Percentiles rank a stretch among this genome's conserved stretches.
Conservation (phyloP, 257 asterid species). For the Nicotiana attenuata region DNA sequence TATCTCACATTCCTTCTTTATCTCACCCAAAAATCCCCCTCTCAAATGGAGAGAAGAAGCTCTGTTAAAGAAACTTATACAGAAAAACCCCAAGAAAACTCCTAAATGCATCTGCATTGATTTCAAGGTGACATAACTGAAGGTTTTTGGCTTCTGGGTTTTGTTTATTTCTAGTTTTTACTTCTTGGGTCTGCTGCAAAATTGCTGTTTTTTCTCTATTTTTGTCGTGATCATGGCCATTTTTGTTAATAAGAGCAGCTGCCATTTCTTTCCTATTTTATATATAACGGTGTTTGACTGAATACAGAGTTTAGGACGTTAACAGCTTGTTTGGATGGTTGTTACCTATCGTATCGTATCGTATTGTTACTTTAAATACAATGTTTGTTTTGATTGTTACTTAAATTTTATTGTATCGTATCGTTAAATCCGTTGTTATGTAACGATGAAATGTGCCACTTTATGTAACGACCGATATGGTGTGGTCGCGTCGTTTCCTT, state of each 20-base stretch:
- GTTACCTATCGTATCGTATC: too few relatives aligned
- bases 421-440: too few relatives aligned
- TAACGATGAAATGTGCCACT: too few relatives aligned
- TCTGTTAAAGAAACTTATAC: background rate
- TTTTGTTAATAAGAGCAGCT: background rate
- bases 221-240: background rate
- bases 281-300: background rate
- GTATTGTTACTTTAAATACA: too few relatives aligned
- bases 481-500: too few relatives aligned
- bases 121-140: background rate
- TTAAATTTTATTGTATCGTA: too few relatives aligned
- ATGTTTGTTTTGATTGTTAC: too few relatives aligned
- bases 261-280: background rate
- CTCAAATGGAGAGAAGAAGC: background rate
- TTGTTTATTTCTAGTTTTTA: background rate
- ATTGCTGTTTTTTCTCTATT: background rate
- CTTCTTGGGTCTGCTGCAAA: background rate
- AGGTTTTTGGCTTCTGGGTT: background rate
- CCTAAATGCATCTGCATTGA: background rate
- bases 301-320: too few relatives aligned
- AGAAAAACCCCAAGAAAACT: background rate
- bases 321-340: too few relatives aligned
- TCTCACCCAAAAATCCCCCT: slow-evolving; percentile 24
- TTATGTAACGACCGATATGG: too few relatives aligned
- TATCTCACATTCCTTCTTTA: slow-evolving; percentile 20